Evolutionary conservation across 345 rosid species (phyloP), one percentile per base, ranked within the genome.

Genomic region (Ricinus communis): DNA sequence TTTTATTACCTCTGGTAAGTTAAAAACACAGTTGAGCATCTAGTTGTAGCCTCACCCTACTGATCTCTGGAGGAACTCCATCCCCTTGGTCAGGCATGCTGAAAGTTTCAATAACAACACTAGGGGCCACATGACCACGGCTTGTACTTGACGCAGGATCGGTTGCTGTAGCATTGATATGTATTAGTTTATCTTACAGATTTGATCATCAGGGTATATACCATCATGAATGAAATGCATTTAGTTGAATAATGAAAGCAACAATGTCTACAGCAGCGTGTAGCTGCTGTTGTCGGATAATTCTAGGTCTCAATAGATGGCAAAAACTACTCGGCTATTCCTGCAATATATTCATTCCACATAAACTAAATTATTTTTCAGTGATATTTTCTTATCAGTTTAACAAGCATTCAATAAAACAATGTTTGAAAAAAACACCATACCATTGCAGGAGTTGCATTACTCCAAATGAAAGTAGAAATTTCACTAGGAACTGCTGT

Each of bases 81-180:
- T 88, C 93, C 49, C 93, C 93, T 77, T 82, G 88, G 67, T 90
- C 93, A 59, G 92, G 87, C 72, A 86, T 53, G 70, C 81, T 87
- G 68, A 86, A 81, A 63, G 91, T 82, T 81, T 86, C 96, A 70
- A 90, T 85, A 45, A 85, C 83, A 63, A 88, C 84, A 70, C 87
- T 77, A 56, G 96, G 87, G 65, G 77, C 55, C 67, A 71, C 67
- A 64, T 80, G 87, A 66, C 73, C 65, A 28, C 74, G 85, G 80
- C 82, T 69, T 69, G 85, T 50, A 66, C 80, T 80, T 62, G 82
- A 71, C 65, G 77, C 81, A 51, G 81, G 77, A 79, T 76, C 85
- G 68, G 45, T 70, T 45, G 67, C 86, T 82, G 75, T 72, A 82
- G 49, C 69, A 74, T 54, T 54, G 18, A 56, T 47, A 69, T 19